Evolutionary conservation across 352 stramenopile genomes (phyloP), one percentile per base, ranked within the genome.

Genomic region (Pythium dissotocum): DNA sequence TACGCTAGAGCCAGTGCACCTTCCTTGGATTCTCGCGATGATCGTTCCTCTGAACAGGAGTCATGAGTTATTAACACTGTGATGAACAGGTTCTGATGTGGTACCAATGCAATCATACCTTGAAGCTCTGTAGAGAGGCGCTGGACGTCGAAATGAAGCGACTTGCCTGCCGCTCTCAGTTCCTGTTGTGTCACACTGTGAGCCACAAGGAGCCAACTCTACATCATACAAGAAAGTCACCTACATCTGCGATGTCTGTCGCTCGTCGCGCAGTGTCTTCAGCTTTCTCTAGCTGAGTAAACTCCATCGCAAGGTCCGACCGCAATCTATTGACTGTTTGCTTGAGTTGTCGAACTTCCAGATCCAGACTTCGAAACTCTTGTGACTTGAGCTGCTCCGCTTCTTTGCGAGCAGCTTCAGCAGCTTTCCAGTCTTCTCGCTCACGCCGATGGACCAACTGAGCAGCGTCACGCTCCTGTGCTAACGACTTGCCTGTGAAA

Each of bases 291-390:
- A 78, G 77, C 32, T 79, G 69, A 2, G 42, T 42, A n/a, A 78
- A 77, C 30, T 91, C 83, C 7, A 59, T 78, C 9, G 89, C 79
- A 40, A 75, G 77, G 38, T 91, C 83, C 0, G 75, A 70, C 0
- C 80, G 79, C 26, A 88, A 33, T 9, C 79, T 71, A 24, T 69
- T 76, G 2, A 84, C 63, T 5, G 63, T 58, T 54, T 87, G 83
- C 1, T 70, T 77, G 12, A 82, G 57, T 55, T 86, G 79, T 1
- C 78, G 74, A 18, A 88, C 30, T 40, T 91, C 80, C 6, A 87
- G 53, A 46, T 89, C 83, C 69, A 89, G 70, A 30, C 61, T 74
- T 28, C 80, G 73, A 48, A 80, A 83, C 54, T 89, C 73, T 33
- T 86, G 72, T 0, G 76, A 68, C 65, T 78, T 81, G 14, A 69